A percentile compares a stretch with the other conserved stretches of the same genome.
phyloP scores from a whole-genome alignment of 257 asterid genomes.

The Nicotiana knightiana region DNA sequence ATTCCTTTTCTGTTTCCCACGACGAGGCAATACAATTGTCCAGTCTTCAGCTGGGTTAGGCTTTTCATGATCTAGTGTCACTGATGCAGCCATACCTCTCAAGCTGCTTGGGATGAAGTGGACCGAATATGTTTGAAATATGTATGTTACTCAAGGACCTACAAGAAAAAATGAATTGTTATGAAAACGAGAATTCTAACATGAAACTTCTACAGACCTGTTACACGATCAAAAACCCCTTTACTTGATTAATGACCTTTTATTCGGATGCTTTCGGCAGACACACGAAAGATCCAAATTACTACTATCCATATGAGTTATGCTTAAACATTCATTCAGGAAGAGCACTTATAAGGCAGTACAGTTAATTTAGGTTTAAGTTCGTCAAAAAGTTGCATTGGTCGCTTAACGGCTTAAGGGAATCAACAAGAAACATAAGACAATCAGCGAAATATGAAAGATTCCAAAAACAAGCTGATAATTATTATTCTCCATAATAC shows the following conservation, averaged over 20 bases:
- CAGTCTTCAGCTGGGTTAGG: constrained; percentile 43
- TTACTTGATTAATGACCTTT: neutral
- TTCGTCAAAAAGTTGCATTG: neutral
- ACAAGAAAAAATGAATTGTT: neutral
- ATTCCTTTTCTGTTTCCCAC: constrained; percentile 40
- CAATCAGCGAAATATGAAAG: no score
- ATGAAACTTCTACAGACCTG: neutral
- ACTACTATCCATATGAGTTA: neutral
- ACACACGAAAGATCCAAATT: neutral
- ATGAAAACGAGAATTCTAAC: neutral
- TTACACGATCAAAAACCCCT: neutral
- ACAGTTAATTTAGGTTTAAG: neutral
- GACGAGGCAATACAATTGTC: constrained; percentile 69
- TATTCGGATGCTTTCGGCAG: neutral
- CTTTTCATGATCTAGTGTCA: constrained; percentile 19
- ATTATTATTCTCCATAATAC: no score
- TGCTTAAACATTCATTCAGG: neutral
- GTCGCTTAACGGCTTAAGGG: neutral
- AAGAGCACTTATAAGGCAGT: neutral
- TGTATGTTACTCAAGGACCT: neutral
- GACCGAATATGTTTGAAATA: neutral
- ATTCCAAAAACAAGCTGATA: no score
- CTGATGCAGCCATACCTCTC: constrained; percentile 37
- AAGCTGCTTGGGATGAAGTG: neutral
- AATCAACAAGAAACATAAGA: no score